phyloP scores from a whole-genome alignment of 2,329 filamentous ascomycete species.

The Aureobasidium sp. region DNA sequence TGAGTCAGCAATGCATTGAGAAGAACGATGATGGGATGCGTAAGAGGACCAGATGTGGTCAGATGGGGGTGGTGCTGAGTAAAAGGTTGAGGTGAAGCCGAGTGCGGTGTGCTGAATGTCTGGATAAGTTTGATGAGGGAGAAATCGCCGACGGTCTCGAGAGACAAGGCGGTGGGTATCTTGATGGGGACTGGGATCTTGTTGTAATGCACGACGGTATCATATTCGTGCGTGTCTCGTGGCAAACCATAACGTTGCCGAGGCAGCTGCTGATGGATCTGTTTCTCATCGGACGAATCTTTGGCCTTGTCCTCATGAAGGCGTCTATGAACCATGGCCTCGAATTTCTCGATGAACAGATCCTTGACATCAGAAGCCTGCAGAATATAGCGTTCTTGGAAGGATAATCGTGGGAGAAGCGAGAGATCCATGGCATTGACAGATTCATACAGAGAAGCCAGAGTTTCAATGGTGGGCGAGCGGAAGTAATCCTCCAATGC shows the following conservation, averaged over 20 bases:
- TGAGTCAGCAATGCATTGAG: slow-evolving; percentile 96
- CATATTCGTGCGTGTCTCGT: slow-evolving; percentile 97
- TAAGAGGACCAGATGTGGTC: slow-evolving; percentile 89
- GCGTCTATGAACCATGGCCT: slow-evolving; percentile 89
- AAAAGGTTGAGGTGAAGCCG: slow-evolving; percentile 87
- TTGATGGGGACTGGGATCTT: slow-evolving; percentile 98
- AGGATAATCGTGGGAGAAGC: slow-evolving; percentile 85
- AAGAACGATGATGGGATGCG: slow-evolving; percentile 95
- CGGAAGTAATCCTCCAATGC: slow-evolving; percentile 99
- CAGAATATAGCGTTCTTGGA: slow-evolving; percentile 86
- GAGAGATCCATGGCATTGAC: slow-evolving; percentile 98
- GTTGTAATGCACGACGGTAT: slow-evolving; percentile 96
- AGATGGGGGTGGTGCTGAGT: slow-evolving; percentile 83
- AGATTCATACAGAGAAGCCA: slow-evolving; percentile 89
- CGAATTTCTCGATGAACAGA: slow-evolving; percentile 97
- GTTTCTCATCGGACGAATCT: slow-evolving; percentile 23
- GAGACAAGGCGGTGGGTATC: slow-evolving; percentile 91
- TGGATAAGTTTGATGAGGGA: slow-evolving; percentile 98
- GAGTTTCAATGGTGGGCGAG: slow-evolving; percentile 85
- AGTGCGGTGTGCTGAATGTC: slow-evolving; percentile 86
- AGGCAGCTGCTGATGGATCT: slow-evolving; percentile 25
- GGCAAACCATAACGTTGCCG: slow-evolving; percentile 74
- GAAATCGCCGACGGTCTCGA: slow-evolving; percentile 98
- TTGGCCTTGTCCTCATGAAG: slow-evolving; percentile 68
- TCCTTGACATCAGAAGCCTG: slow-evolving; percentile 95